Conservation (phyloP, 371 early-diverging fungal genomes). For the Mortierella sp. region DNA sequence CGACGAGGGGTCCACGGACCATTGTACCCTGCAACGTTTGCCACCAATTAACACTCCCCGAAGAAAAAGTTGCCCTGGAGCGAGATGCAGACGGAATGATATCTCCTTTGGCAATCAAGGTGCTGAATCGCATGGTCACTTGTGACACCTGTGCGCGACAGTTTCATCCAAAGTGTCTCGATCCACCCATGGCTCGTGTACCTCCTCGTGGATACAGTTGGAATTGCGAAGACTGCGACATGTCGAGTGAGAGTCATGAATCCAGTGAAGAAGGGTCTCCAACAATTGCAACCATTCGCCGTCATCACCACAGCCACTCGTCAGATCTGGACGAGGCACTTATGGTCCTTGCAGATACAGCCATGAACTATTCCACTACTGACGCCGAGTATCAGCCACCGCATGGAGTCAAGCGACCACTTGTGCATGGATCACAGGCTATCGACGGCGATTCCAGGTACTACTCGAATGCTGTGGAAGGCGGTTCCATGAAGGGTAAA, state of each 20-base stretch:
- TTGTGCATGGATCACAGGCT: constrained; percentile 2
- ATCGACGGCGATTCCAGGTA: not conserved
- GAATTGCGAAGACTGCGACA: constrained; percentile 52
- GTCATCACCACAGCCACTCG: constrained; percentile 33
- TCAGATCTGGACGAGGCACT: constrained; percentile 47
- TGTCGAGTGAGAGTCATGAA: constrained; percentile 33
- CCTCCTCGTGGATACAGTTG: constrained; percentile 54
- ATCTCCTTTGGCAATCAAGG: constrained; percentile 44
- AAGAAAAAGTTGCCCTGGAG: constrained; percentile 40
- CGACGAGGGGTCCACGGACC: constrained; percentile 20
- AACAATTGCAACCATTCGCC: not conserved
- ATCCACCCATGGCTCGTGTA: constrained; percentile 49
- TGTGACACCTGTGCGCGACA: constrained; percentile 41
- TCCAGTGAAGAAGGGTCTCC: constrained; percentile 28
- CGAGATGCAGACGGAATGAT: constrained; percentile 31
- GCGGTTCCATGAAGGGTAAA: constrained; percentile 9
- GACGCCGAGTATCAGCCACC: not conserved
- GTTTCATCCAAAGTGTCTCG: constrained; percentile 51
- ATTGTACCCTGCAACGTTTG: constrained; percentile 41
- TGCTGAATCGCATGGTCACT: constrained; percentile 43
- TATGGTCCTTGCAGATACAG: constrained; percentile 50
- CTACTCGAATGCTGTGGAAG: not conserved
- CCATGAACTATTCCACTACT: constrained; percentile 33
- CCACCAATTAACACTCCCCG: constrained; percentile 47
- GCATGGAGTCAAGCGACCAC: constrained; percentile 31